Evolutionary conservation across 1,139 yeast species (phyloP), one percentile per base, ranked within the genome.

Genomic region (Wickerhamiella pararugosa): DNA sequence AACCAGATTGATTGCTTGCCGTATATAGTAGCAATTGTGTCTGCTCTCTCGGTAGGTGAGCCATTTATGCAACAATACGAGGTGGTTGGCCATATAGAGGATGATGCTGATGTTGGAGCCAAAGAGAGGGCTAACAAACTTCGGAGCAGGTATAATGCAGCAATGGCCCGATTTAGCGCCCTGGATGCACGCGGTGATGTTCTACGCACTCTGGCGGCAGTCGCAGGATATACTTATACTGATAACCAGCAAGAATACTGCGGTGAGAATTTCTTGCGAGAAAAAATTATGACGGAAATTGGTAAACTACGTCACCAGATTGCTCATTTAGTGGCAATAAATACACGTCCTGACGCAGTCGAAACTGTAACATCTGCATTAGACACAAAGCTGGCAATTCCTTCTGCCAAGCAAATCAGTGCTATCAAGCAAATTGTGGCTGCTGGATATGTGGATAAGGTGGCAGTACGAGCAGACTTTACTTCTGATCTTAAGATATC

Each of bases 41-140:
- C 97, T 15, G 94, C 90, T 0, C 63, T 92, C 35, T 79, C 97
- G 0, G 97, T 90, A 37, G 97, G 96, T 4, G 94, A 87, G 54
- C 95, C 95, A 5, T 83, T 86, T 53, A 62, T 84, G 32, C 69
- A 70, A 26, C 92, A 80, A 54, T 73, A 71, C 51, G 95, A 83
- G 54, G 54, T 51, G 8, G 57, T 52, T 4, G 57, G 51, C 6
- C 52, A 52, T 1, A 56, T 51, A 5, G 57, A 49, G 5, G 53
- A 49, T 0, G 57, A 50, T 7, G 52, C 50, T 15, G 54, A 54
- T 32, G 60, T 59, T 36, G 56, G 58, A 41, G 30, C 59, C 43
- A 46, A 52, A 9, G 63, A 55, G 34, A 59, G 53, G 6, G 68
- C 64, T 30, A 73, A 70, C 45, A 61, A 56, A 7, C 67, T 63